Percentiles rank a stretch among this genome's conserved stretches.
Conservation (phyloP, 805 yeast genomes). For the Yamadazyma laniorum region DNA sequence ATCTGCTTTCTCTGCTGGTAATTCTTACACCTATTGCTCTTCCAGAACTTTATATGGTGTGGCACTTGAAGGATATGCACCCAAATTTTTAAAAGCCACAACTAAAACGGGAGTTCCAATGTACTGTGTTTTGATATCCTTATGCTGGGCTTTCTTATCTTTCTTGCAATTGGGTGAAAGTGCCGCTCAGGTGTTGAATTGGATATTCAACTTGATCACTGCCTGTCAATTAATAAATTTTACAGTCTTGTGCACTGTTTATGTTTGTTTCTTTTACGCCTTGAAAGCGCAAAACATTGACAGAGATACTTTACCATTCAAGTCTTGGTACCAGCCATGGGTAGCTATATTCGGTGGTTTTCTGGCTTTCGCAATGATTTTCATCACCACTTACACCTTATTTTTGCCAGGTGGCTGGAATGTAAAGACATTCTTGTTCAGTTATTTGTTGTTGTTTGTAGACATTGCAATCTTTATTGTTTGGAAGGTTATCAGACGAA, state of each 20-base stretch:
- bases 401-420: conserved; percentile 41
- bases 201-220: conserved; percentile 35
- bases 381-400: conserved; percentile 36
- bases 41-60: conserved; percentile 48
- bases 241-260: conserved; percentile 44
- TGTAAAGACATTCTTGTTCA: conserved; percentile 41
- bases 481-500: conserved; percentile 38
- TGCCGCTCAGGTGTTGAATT: conserved; percentile 27
- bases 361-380: conserved; percentile 31
- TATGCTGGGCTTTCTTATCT: conserved; percentile 59
- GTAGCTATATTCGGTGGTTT: conserved; percentile 29
- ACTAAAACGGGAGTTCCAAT: conserved; percentile 48
- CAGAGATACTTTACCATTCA: conserved; percentile 32
- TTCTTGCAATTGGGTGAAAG: conserved; percentile 53
- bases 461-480: conserved; percentile 31
- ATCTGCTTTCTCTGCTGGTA: conserved; percentile 49
- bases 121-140: conserved; percentile 41
- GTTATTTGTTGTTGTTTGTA: conserved; percentile 43
- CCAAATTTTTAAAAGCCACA: conserved; percentile 40
- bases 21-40: conserved; percentile 46
- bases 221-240: conserved; percentile 31
- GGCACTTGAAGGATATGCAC: conserved; percentile 48
- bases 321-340: conserved; percentile 38
- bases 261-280: conserved; percentile 53
- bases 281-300: conserved; percentile 40